Evolutionary conservation across 2,329 filamentous ascomycete species (phyloP).

Genomic region (Fusarium irregulare): DNA sequence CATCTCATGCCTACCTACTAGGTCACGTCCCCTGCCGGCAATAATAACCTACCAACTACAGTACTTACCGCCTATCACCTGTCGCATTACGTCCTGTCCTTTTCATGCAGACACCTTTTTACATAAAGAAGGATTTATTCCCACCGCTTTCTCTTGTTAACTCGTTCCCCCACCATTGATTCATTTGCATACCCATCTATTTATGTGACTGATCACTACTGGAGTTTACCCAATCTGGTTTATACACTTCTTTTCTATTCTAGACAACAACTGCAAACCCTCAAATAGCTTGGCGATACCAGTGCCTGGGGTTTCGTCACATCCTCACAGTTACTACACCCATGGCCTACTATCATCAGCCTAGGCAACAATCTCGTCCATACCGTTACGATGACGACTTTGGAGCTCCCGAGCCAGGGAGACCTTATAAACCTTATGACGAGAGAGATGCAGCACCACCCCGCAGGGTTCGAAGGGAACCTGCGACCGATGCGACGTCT

Average conservation of each 20-base stretch:
- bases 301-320: background rate
- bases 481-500: conserved; percentile 14
- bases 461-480: conserved; percentile 22
- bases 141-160: conserved; percentile 5
- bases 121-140: conserved; percentile 40
- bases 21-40: conserved; percentile 9
- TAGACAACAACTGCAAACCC: background rate
- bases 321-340: background rate
- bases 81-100: conserved; percentile 12
- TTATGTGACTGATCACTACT: conserved; percentile 4
- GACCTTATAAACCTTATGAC: conserved; percentile 39
- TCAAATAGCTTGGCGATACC: background rate
- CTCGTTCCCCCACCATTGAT: conserved; percentile 23
- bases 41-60: conserved; percentile 2
- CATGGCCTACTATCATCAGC: conserved; percentile 45
- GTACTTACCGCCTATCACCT: conserved; percentile 22
- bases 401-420: conserved; percentile 32
- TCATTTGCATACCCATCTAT: background rate
- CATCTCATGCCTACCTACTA: conserved; percentile 2
- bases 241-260: background rate
- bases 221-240: conserved; percentile 4
- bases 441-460: conserved; percentile 21
- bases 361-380: conserved; percentile 40
- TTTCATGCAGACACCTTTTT: conserved; percentile 6
- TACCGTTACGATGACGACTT: conserved; percentile 45